Evolutionary conservation across 345 rosid genomes (phyloP).

Genomic region (Pseudoturritis turrita): DNA sequence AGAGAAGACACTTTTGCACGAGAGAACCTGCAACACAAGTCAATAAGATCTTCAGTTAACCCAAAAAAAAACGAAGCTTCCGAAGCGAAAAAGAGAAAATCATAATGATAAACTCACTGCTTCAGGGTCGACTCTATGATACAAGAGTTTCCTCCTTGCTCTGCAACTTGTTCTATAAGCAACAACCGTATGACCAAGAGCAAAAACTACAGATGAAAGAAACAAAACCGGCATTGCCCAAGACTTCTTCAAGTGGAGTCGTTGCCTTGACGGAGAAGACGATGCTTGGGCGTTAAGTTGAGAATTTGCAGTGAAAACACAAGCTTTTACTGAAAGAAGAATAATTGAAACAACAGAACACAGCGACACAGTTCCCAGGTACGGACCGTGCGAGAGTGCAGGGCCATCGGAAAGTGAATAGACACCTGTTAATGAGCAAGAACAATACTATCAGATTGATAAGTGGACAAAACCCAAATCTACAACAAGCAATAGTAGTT

Average conservation of each 20-base stretch:
- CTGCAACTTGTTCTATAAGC: conserved; percentile 95
- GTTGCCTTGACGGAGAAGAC: conserved; percentile 59
- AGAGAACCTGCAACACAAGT: conserved; percentile 57
- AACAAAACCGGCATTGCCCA: conserved; percentile 99
- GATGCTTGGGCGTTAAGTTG: conserved; percentile 67
- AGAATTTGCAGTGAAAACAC: conserved; percentile 72
- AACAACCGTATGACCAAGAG: conserved; percentile 87
- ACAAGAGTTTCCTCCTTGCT: conserved; percentile 81
- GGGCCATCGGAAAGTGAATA: conserved; percentile 71
- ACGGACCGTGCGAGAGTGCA: conserved; percentile 84
- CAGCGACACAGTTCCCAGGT: conserved; percentile 77
- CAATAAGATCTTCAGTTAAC: background rate
- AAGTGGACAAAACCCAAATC: background rate
- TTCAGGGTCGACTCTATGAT: conserved; percentile 87
- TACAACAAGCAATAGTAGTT: background rate
- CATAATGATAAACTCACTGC: conserved; percentile 45
- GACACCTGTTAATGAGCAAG: conserved; percentile 53
- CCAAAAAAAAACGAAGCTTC: background rate
- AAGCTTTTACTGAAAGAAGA: conserved; percentile 76
- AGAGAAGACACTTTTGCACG: conserved; percentile 79
- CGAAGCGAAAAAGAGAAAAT: background rate
- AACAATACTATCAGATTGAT: background rate
- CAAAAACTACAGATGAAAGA: conserved; percentile 80
- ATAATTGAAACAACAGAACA: conserved; percentile 65
- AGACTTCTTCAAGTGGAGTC: conserved; percentile 81